These are phyloP conservation scores for Heteromeles arbutifolia DNA, from an alignment of 306 rosid species.

Conservation along the genomic window DNA sequence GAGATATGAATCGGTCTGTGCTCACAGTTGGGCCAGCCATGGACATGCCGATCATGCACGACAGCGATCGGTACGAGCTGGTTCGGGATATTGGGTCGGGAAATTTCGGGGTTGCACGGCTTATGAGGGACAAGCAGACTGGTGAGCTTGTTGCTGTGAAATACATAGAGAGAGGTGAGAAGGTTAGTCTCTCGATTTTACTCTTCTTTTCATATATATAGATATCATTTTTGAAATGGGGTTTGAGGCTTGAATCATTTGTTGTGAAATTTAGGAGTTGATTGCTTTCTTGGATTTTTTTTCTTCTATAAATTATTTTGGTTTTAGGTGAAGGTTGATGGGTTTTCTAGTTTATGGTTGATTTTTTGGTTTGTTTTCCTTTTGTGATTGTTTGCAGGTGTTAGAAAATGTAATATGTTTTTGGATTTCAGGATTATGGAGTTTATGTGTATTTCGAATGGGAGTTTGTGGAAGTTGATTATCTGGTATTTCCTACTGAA, in stretches of 20 bases:
- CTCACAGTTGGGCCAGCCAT: slow-evolving; percentile 59
- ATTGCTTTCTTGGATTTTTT: not conserved
- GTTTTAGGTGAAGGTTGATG: not conserved
- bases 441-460: not conserved
- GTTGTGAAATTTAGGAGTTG: not conserved
- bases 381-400: not conserved
- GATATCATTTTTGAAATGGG: not conserved
- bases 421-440: not conserved
- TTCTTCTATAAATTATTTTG: not conserved
- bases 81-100: slow-evolving; percentile 89
- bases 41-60: slow-evolving; percentile 93
- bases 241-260: not conserved
- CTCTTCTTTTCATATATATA: not conserved
- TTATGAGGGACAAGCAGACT: slow-evolving; percentile 83
- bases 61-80: slow-evolving; percentile 86
- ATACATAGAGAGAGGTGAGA: slow-evolving; percentile 98
- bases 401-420: not conserved
- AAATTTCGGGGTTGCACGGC: slow-evolving; percentile 87
- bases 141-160: slow-evolving; percentile 93
- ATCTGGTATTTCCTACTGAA: not conserved
- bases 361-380: not conserved
- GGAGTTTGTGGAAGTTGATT: not conserved
- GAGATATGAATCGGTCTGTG: slow-evolving; percentile 52
- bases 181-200: slow-evolving; percentile 43
- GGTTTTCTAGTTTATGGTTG: not conserved